phyloP scores from a whole-genome alignment of 352 stramenopile genomes.

The Ophiocytium majus region DNA sequence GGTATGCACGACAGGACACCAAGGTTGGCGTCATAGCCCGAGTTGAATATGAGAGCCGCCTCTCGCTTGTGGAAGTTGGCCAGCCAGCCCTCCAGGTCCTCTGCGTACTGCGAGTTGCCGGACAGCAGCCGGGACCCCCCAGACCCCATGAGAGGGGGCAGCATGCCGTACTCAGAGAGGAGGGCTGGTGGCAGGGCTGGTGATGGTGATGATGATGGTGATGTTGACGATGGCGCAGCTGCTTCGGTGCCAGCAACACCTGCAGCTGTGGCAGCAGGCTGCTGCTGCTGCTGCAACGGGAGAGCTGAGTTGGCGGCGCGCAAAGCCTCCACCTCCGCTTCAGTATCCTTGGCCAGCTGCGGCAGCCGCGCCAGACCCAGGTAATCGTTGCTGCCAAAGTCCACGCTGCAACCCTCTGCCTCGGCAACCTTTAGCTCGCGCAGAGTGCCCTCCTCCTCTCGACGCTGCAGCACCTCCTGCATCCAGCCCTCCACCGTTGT shows the following conservation, averaged over 20 bases:
- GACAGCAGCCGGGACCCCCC: slow-evolving; percentile 91
- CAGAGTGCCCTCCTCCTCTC: slow-evolving; percentile 41
- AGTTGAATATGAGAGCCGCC: slow-evolving; percentile 89
- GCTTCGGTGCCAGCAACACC: neutral
- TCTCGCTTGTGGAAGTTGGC: slow-evolving; percentile 79
- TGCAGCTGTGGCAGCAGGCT: too few species aligned
- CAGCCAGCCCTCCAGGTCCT: slow-evolving; percentile 77
- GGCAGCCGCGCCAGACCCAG: slow-evolving; percentile 80
- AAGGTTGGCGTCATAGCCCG: slow-evolving; percentile 92
- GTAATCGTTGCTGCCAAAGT: slow-evolving; percentile 98
- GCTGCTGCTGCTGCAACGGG: neutral
- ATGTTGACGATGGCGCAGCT: neutral
- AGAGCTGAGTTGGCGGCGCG: slow-evolving; percentile 59
- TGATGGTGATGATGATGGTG: too few species aligned
- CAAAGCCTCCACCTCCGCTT: slow-evolving; percentile 60
- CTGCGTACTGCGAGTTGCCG: slow-evolving; percentile 80
- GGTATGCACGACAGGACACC: slow-evolving; percentile 85
- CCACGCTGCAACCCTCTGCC: slow-evolving; percentile 58
- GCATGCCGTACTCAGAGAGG: slow-evolving; percentile 30
- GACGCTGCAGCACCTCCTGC: slow-evolving; percentile 27
- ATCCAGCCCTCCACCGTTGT: slow-evolving; percentile 43
- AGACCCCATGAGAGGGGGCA: slow-evolving; percentile 64
- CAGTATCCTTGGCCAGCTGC: slow-evolving; percentile 64
- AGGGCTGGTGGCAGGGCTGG: too few species aligned
- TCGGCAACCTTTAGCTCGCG: slow-evolving; percentile 46